Base-by-base conservation (phyloP, 805 yeast genomes). In the Ogataea degrootiae region DNA sequence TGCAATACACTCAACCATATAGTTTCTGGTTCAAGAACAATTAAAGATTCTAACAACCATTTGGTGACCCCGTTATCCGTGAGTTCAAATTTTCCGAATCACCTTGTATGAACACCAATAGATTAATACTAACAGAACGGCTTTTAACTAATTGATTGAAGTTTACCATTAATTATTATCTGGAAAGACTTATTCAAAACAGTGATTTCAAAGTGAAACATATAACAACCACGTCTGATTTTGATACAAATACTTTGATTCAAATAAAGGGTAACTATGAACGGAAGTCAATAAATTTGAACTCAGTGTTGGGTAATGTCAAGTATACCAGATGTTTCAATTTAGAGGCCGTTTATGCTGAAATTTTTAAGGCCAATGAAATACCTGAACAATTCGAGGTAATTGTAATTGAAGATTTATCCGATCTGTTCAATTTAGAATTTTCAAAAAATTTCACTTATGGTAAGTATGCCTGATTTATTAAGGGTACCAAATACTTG, bases 321-420 rank as follows among this genome's bases (percentile, higher is more conserved):
- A 41, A 37, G 5, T 43, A 51, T 36, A 48, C 44, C 9, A 48
- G 59, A 26, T 54, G 59, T 41, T 50, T 52, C 36, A 47, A 43
- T 15, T 37, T 60, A 16, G 41, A 40, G 6, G 42, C 54, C 7
- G 35, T 59, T 15, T 14, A 40, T n/a, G 34, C 39, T 9, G 56
- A 54, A 19, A 44, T 51, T 8, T 45, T 48, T 5, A 34, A 31
- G 34, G 29, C 41, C 15, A 16, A 23, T 14, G 44, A 26, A 7
- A 6, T 8, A 2, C 14, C 21, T 15, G 33, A 40, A 11, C 33
- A 34, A 16, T 43, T 23, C 34, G 50, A 52, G 22, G 39, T 57
- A 15, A 29, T 62, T 14, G 56, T 65, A 3, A 48, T 65, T 15
- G 65, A 64, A 47, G 68, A 65, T 39, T 41, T 65, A 6, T 53